These are phyloP conservation scores for Daldinia sp. DNA, from an alignment of 2,329 filamentous ascomycete genomes.

Conservation along the genomic window DNA sequence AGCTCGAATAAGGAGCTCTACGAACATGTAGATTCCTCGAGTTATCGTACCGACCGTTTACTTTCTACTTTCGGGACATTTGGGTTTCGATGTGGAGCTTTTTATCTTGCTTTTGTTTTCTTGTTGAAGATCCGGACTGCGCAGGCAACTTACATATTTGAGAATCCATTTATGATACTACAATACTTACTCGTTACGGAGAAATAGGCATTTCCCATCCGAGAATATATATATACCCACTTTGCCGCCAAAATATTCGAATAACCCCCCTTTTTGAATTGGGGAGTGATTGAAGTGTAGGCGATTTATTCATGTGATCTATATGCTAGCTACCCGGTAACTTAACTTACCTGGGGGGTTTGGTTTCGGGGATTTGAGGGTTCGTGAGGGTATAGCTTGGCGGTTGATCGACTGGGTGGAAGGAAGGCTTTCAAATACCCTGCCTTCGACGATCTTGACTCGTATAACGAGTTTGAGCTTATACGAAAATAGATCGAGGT, in stretches of 20 bases:
- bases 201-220: constrained; percentile 21
- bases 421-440: not conserved
- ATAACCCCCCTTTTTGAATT: not conserved
- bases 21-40: not conserved
- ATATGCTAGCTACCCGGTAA: not conserved
- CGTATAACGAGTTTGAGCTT: not conserved
- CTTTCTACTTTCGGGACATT: not conserved
- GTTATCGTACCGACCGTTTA: constrained; percentile 4
- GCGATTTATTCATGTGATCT: not conserved
- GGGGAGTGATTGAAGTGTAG: not conserved
- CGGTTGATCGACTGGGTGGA: not conserved
- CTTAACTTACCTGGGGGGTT: not conserved
- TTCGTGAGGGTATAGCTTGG: not conserved
- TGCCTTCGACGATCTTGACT: not conserved
- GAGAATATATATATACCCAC: constrained; percentile 27
- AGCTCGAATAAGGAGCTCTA: constrained; percentile 5
- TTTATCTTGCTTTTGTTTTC: constrained; percentile 2
- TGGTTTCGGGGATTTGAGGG: not conserved
- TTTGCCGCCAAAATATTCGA: constrained; percentile 7
- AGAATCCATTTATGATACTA: constrained; percentile 14
- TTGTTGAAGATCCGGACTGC: constrained; percentile 31
- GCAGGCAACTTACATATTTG: constrained; percentile 22
- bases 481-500: constrained; percentile 1
- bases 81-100: constrained; percentile 17
- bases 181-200: not conserved